Evolutionary conservation across 1,284 basidiomycete genomes (phyloP).

Genomic region (Neotropicomus parvogracilis): DNA sequence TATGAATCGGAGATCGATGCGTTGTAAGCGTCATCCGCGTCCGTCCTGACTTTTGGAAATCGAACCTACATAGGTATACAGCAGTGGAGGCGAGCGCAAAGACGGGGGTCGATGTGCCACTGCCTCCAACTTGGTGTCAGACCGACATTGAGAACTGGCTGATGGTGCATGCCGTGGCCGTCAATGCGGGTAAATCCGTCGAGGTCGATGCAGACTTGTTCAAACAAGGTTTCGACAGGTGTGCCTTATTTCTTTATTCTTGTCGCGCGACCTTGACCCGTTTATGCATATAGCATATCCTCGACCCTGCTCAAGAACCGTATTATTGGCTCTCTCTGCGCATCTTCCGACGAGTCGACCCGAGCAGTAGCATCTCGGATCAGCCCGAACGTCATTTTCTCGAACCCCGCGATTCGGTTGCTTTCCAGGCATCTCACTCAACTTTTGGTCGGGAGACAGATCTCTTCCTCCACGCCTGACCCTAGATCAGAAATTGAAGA

Average conservation of each 20-base stretch:
- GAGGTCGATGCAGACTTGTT: slow-evolving; percentile 20
- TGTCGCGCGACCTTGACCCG: not conserved
- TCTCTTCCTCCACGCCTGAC: not conserved
- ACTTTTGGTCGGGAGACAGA: not conserved
- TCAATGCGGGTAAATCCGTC: slow-evolving; percentile 19
- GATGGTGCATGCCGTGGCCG: slow-evolving; percentile 20
- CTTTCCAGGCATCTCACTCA: slow-evolving; percentile 17
- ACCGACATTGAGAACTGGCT: slow-evolving; percentile 27
- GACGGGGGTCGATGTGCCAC: slow-evolving; percentile 10
- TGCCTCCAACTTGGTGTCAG: slow-evolving; percentile 20
- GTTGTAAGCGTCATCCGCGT: slow-evolving; percentile 12
- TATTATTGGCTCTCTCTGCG: slow-evolving; percentile 18
- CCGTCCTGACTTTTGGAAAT: not conserved
- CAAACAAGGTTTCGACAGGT: slow-evolving; percentile 33
- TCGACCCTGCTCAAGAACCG: slow-evolving; percentile 27
- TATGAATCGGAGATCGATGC: slow-evolving; percentile 31
- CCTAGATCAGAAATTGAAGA: not conserved
- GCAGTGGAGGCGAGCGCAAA: slow-evolving; percentile 18
- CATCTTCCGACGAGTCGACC: slow-evolving; percentile 9
- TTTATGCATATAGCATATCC: slow-evolving; percentile 12
- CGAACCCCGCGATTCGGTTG: slow-evolving; percentile 23
- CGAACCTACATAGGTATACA: slow-evolving; percentile 5
- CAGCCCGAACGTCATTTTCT: slow-evolving; percentile 30
- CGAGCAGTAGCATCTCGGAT: slow-evolving; percentile 15
- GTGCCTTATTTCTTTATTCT: not conserved